Conservation (phyloP, 106 monocot species). For the Acanthochlamys bracteata region DNA sequence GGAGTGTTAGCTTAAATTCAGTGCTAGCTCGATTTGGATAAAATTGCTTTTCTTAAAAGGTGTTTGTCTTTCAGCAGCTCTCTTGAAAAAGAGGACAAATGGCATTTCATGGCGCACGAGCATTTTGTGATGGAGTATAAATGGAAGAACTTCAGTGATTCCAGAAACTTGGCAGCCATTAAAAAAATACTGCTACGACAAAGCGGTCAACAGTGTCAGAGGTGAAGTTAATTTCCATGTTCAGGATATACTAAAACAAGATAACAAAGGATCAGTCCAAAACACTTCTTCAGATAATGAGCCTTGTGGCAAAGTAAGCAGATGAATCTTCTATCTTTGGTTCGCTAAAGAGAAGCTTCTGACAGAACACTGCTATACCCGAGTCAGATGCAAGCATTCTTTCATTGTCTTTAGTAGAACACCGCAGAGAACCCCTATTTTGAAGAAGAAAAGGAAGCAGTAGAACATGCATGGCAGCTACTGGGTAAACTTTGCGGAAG, state of each 20-base stretch:
- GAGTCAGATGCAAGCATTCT: slow-evolving; percentile 64
- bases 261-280: slow-evolving; percentile 68
- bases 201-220: slow-evolving; percentile 49
- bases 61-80: slow-evolving; percentile 54
- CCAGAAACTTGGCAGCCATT: slow-evolving; percentile 23
- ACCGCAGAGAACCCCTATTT: slow-evolving; percentile 54
- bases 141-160: slow-evolving; percentile 81
- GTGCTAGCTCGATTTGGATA: not conserved
- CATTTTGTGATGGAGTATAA: slow-evolving; percentile 61
- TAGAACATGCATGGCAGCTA: slow-evolving; percentile 40
- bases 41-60: slow-evolving; percentile 67
- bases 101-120: slow-evolving; percentile 12
- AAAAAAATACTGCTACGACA: slow-evolving; percentile 28
- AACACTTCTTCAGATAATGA: slow-evolving; percentile 36
- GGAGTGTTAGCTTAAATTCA: too few relatives aligned
- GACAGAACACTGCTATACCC: slow-evolving; percentile 72
- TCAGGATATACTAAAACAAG: slow-evolving; percentile 66
- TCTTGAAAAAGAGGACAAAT: slow-evolving; percentile 33
- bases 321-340: slow-evolving; percentile 15
- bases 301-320: slow-evolving; percentile 47
- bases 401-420: slow-evolving; percentile 47
- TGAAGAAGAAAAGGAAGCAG: slow-evolving; percentile 57
- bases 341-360: slow-evolving; percentile 42
- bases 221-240: slow-evolving; percentile 43
- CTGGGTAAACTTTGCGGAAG: slow-evolving; percentile 55